Evolutionary conservation across 495 filamentous ascomycete genomes (phyloP).

Genomic region (Penicillium angulare): DNA sequence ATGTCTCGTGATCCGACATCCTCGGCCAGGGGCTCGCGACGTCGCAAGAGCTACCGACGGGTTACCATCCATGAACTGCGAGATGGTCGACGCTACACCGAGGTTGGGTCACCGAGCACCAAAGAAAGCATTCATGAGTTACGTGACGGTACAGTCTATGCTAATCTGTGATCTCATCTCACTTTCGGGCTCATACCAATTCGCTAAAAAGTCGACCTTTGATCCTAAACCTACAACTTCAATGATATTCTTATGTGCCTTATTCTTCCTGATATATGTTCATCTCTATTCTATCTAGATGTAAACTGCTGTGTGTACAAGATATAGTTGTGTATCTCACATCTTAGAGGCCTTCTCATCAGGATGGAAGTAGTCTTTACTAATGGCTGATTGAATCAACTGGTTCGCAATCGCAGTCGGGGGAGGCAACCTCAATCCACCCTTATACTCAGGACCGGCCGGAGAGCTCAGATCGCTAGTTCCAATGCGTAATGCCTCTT

Average conservation of each 20-base stretch:
- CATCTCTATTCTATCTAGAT: background rate
- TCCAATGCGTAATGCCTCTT: conserved; percentile 58
- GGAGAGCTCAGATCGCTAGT: conserved; percentile 65
- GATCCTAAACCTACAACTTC: too few species aligned
- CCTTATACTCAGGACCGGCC: conserved; percentile 64
- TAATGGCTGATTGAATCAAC: conserved; percentile 55
- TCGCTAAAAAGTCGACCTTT: too few species aligned
- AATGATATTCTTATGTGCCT: too few species aligned
- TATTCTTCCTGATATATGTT: too few species aligned
- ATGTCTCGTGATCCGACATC: conserved; percentile 14
- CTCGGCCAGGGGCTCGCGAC: conserved; percentile 31
- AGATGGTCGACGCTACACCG: conserved; percentile 44
- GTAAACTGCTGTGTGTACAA: conserved; percentile 1
- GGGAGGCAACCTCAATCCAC: conserved; percentile 68
- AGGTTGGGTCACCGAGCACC: conserved; percentile 35
- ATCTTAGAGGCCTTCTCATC: conserved; percentile 36
- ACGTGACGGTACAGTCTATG: conserved; percentile 46
- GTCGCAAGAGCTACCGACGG: conserved; percentile 33
- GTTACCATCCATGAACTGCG: conserved; percentile 46
- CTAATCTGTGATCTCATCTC: conserved; percentile 25
- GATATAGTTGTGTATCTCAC: conserved; percentile 11
- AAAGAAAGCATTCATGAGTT: conserved; percentile 45
- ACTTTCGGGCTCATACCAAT: too few species aligned
- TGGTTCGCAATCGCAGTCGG: conserved; percentile 79
- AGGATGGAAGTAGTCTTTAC: conserved; percentile 41